Conservation (phyloP, 495 filamentous ascomycete species). For the Chaetomidium leptoderma region DNA sequence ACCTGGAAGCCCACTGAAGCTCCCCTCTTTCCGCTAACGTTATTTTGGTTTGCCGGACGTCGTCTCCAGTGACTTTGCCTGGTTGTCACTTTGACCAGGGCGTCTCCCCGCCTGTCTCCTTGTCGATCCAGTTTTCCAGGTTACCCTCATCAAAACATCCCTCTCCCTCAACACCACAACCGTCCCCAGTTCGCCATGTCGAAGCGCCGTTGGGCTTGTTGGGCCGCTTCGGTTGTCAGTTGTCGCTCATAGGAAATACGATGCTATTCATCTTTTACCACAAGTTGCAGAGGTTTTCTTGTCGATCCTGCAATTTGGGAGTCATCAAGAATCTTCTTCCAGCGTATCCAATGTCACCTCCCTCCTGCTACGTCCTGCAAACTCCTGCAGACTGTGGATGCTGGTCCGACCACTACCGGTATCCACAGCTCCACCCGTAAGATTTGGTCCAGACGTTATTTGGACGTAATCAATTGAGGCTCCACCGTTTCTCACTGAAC, state of each 20-base stretch:
- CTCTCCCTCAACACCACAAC: neutral
- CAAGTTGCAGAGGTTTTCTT: too few relatives aligned
- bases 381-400: conserved; percentile 10
- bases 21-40: neutral
- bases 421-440: conserved; percentile 25
- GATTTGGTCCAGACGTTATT: conserved; percentile 27
- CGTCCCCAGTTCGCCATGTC: neutral
- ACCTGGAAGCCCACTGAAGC: neutral
- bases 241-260: too few relatives aligned
- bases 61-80: neutral
- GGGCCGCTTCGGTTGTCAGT: too few relatives aligned
- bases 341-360: neutral
- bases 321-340: neutral
- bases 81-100: neutral
- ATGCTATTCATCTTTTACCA: too few relatives aligned
- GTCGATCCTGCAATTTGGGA: too few relatives aligned
- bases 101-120: neutral
- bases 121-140: conserved; percentile 12
- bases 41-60: neutral
- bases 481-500: conserved; percentile 17
- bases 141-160: conserved; percentile 10
- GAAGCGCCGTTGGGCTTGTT: neutral
- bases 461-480: conserved; percentile 20
- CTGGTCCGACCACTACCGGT: conserved; percentile 19
- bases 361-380: neutral